Evolutionary conservation across 2,329 filamentous ascomycete species (phyloP), one percentile per base, ranked within the genome.

Genomic region (Apiospora sp.): DNA sequence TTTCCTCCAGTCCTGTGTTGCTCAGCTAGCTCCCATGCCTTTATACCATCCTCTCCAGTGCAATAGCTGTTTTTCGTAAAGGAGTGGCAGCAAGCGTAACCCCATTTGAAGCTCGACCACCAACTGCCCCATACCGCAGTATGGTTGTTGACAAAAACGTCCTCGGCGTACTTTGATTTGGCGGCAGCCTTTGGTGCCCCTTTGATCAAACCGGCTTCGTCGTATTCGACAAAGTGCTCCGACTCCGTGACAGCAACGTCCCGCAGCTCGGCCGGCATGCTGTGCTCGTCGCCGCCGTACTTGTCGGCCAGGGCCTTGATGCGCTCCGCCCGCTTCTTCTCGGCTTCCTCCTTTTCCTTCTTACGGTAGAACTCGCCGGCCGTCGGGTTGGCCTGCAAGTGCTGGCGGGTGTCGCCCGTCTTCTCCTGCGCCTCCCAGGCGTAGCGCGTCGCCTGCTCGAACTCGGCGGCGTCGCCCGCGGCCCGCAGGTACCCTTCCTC

Each of bases 21-120:
- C 76, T 96, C 92, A 0, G 94, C 91, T 72, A 93, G 92, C 77
- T 95, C 92, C 82, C 94, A 95, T 0, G 94, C 95, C 74, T 85
- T 85, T 81, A 91, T 97, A 48, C 96, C 96, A 73, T 93, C 94
- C 74, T 96, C 94, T 37, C 96, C 96, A 0, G 96, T 98, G 82
- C 96, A 99, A 80, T 98, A 99, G 79, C 95, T 98, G 83, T 99
- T 98, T 84, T 97, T 98, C 75, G 97, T 90, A 30, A 91, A 92
- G 0, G 95, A 98, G 81, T 97, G 95, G 85, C 96, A 99, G 82
- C 96, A 99, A 30, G 93, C 90, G 82, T 98, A 99, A 1, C 96
- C 96, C 96, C 96, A 99, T 82, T 92, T 90, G 84, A 98, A 98
- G 79, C 94, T 92, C 71, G 91, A 90, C 96, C 96, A 99, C 96